These are phyloP conservation scores for Coccomyxa subellipsoidea DNA, from an alignment of 163 green algal species.

Conservation along the genomic window DNA sequence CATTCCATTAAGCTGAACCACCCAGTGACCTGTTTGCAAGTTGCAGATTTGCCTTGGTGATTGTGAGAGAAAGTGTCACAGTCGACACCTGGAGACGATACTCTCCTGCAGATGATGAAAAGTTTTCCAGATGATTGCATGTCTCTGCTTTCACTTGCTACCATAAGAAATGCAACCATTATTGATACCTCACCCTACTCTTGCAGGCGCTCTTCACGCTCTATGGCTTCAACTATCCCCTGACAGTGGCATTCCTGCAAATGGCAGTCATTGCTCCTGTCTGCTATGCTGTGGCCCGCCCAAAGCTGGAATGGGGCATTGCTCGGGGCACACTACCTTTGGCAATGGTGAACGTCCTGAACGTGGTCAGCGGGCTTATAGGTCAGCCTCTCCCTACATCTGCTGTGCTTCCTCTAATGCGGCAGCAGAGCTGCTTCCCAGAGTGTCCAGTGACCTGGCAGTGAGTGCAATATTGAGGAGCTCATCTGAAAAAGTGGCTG, in stretches of 20 bases:
- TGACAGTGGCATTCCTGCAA: conserved; percentile 62
- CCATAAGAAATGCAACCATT: too few relatives aligned
- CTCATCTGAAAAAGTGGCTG: neutral
- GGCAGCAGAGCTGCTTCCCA: too few relatives aligned
- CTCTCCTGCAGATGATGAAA: too few relatives aligned
- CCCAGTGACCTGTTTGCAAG: too few relatives aligned
- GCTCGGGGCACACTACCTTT: conserved; percentile 44
- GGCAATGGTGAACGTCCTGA: conserved; percentile 64
- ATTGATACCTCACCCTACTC: neutral
- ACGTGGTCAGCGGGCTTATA: conserved; percentile 63
- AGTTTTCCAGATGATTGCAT: too few relatives aligned
- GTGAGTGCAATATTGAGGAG: neutral
- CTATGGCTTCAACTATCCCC: conserved; percentile 61
- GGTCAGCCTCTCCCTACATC: conserved; percentile 37
- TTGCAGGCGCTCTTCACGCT: conserved; percentile 65
- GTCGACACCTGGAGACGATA: too few relatives aligned
- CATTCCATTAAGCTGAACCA: too few relatives aligned
- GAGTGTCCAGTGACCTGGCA: too few relatives aligned
- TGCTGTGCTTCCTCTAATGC: too few relatives aligned
- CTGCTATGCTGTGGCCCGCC: conserved; percentile 49
- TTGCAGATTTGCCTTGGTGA: too few relatives aligned
- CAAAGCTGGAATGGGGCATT: conserved; percentile 37
- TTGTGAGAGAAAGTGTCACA: too few relatives aligned
- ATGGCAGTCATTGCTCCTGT: conserved; percentile 61
- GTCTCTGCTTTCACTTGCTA: too few relatives aligned